Percentiles rank a stretch among this genome's conserved stretches.
Evolutionary conservation across 495 filamentous ascomycete species (phyloP).

Genomic region (Penicillium canescens): DNA sequence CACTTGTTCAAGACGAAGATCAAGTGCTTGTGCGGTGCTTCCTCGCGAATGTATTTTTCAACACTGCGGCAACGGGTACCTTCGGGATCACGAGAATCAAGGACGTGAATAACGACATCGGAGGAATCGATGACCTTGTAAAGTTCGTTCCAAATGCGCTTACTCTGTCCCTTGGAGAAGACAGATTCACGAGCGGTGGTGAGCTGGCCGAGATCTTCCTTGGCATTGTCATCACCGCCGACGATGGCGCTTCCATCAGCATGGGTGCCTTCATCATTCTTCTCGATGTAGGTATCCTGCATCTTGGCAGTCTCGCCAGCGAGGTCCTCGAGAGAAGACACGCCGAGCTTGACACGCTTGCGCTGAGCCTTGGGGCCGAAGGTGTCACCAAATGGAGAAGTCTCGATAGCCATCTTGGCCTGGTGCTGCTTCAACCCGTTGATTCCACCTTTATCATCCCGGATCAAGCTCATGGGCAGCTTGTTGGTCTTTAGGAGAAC

Average conservation of each 20-base stretch:
- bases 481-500: slow-evolving; percentile 95
- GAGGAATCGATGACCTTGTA: slow-evolving; percentile 97
- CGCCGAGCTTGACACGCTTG: slow-evolving; percentile 85
- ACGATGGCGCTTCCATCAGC: slow-evolving; percentile 65
- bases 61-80: slow-evolving; percentile 86
- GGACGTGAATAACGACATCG: slow-evolving; percentile 93
- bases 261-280: slow-evolving; percentile 68
- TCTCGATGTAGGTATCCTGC: slow-evolving; percentile 77
- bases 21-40: slow-evolving; percentile 93
- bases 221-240: slow-evolving; percentile 50
- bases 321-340: slow-evolving; percentile 77
- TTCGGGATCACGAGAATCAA: slow-evolving; percentile 89
- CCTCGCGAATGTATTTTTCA: slow-evolving; percentile 90
- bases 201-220: slow-evolving; percentile 49
- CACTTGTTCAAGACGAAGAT: slow-evolving; percentile 95
- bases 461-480: slow-evolving; percentile 79
- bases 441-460: slow-evolving; percentile 54
- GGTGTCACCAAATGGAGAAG: slow-evolving; percentile 79
- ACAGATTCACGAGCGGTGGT: slow-evolving; percentile 80
- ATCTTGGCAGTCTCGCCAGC: slow-evolving; percentile 74
- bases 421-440: slow-evolving; percentile 89
- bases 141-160: slow-evolving; percentile 98
- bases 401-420: slow-evolving; percentile 92
- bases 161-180: slow-evolving; percentile 91
- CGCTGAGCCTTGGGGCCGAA: slow-evolving; percentile 93